Evolutionary conservation across 208 protist species (phyloP), one percentile per base, ranked within the genome.

Genomic region (Sergeia podlipaevii): DNA sequence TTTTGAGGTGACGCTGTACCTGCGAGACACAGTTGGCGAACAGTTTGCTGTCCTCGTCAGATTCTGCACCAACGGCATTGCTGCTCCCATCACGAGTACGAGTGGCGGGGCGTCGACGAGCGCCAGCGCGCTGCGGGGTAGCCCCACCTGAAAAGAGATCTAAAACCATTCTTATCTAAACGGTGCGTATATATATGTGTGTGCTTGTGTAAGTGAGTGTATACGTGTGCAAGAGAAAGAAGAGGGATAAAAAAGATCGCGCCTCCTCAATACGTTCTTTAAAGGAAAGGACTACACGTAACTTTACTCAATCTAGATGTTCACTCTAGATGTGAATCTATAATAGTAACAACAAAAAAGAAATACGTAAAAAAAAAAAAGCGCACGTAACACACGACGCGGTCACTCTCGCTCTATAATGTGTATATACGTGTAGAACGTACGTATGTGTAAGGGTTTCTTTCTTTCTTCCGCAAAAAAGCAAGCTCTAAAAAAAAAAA

Each of bases 1-100:
- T 44, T 60, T 92, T 93, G 11, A 95, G 65, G 60, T 86, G 82
- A 7, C 77, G 74, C 67, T 91, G 83, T 47, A 95, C 80, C 70
- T 93, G 84, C 21, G 77, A 64, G 2, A 85, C 84, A 48, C 88
- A 95, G 56, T 85, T 74, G 42, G 66, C 60, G 54, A 94, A 89
- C 29, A 91, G 80, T 11, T 68, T 37, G 23, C 68, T 71, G 30
- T 87, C 77, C 24, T 81, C 81, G 0, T 30, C 69, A 17, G 44
- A 47, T 52, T 3, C 42, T 54, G 1, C 56, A 58, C 38, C 70
- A 52, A 13, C 11, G 1, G 33, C 30, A 15, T 21, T 62, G 62
- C 50, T 34, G 27, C 41, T 60, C 4, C 21, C 36, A 18, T 53
- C 37, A 20, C 37, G 58, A 15, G 58, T 50, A 20, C 38, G 61